Conservation (phyloP, 345 rosid species). For the Combretum micranthum region DNA sequence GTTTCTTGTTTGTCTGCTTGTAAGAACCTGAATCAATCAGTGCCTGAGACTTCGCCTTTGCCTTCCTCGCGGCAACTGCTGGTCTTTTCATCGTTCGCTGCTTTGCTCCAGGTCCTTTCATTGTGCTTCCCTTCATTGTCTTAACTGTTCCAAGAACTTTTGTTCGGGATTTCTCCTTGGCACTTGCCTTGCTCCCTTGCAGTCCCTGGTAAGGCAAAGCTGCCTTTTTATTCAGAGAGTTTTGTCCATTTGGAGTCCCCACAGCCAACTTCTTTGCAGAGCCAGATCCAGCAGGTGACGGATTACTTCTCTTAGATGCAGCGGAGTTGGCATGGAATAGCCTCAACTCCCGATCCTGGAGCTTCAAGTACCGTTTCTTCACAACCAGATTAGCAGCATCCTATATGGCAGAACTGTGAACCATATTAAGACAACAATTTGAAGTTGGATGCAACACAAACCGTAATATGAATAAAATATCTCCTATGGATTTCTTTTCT, state of each 20-base stretch:
- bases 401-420: slow-evolving; percentile 20
- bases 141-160: slow-evolving; percentile 24
- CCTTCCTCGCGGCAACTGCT: slow-evolving; percentile 79
- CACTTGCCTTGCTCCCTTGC: slow-evolving; percentile 62
- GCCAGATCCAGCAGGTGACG: slow-evolving; percentile 22
- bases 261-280: slow-evolving; percentile 38
- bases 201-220: slow-evolving; percentile 72
- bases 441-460: background rate
- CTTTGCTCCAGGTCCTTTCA: slow-evolving; percentile 25
- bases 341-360: slow-evolving; percentile 72
- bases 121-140: slow-evolving; percentile 24
- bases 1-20: slow-evolving; percentile 48
- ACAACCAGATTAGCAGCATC: slow-evolving; percentile 67
- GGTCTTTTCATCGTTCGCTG: slow-evolving; percentile 54
- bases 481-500: background rate
- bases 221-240: slow-evolving; percentile 19
- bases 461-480: background rate
- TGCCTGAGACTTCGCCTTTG: slow-evolving; percentile 25
- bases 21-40: slow-evolving; percentile 27
- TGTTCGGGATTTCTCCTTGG: slow-evolving; percentile 37
- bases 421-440: background rate
- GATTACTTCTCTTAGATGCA: slow-evolving; percentile 57
- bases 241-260: slow-evolving; percentile 26
- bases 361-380: slow-evolving; percentile 57
- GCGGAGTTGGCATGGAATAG: slow-evolving; percentile 57